Evolutionary conservation across 2,329 filamentous ascomycete genomes (phyloP).

Genomic region (Fusarium solani-melongenae): DNA sequence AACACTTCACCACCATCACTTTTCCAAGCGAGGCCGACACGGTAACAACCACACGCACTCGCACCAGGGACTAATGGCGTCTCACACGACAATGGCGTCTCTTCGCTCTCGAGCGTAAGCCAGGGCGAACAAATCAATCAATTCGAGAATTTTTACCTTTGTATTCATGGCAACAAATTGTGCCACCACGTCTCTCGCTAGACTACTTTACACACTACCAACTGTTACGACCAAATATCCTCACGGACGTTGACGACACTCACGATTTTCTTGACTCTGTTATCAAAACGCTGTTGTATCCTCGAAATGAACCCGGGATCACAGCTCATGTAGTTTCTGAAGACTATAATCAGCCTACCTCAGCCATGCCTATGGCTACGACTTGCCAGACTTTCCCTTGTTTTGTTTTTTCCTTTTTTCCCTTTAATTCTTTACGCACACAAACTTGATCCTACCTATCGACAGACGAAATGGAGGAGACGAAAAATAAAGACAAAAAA

Average conservation of each 20-base stretch:
- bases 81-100: conserved; percentile 51
- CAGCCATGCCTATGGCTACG: conserved; percentile 37
- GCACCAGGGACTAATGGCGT: conserved; percentile 49
- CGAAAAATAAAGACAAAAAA: conserved; percentile 33
- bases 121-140: conserved; percentile 5
- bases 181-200: conserved; percentile 21
- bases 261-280: conserved; percentile 43
- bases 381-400: conserved; percentile 30
- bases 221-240: conserved; percentile 42
- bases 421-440: conserved; percentile 21
- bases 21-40: conserved; percentile 58
- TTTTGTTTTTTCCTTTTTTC: conserved; percentile 26
- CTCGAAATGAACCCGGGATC: conserved; percentile 30
- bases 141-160: conserved; percentile 15
- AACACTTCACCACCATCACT: conserved; percentile 58
- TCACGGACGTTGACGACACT: conserved; percentile 46
- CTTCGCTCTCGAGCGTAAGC: conserved; percentile 50
- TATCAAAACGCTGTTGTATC: conserved; percentile 9
- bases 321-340: conserved; percentile 27
- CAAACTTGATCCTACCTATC: conserved; percentile 27
- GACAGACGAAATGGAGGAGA: conserved; percentile 7
- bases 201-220: conserved; percentile 7
- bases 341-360: conserved; percentile 39
- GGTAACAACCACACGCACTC: conserved; percentile 51
- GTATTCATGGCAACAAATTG: conserved; percentile 14